phyloP scores from a whole-genome alignment of 2,329 filamentous ascomycete species.

The Dothistroma pini region DNA sequence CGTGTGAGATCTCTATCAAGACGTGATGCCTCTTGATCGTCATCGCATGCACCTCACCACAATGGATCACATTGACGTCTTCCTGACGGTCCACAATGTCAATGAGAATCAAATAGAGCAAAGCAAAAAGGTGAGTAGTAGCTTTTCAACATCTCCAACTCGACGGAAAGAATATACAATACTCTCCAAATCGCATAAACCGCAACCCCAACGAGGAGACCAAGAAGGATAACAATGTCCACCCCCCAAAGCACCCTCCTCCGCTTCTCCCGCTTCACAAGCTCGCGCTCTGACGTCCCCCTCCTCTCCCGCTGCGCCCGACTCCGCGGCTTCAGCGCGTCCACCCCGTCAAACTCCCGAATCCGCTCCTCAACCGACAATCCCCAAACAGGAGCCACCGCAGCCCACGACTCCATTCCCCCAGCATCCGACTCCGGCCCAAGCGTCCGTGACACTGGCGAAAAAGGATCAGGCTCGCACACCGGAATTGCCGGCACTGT shows the following conservation, averaged over 20 bases:
- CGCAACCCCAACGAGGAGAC: neutral
- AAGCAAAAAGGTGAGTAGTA: neutral
- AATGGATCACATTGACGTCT: neutral
- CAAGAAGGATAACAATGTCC: neutral
- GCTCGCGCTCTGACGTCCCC: neutral
- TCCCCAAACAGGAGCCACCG: neutral
- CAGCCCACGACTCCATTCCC: neutral
- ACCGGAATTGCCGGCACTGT: neutral
- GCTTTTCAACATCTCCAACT: neutral
- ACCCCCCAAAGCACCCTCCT: neutral
- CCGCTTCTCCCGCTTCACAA: slow-evolving; percentile 3
- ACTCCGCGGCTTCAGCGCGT: slow-evolving; percentile 1
- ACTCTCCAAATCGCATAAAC: neutral
- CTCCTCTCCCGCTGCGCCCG: neutral
- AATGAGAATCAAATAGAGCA: neutral
- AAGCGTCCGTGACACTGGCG: neutral
- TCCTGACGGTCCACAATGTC: neutral
- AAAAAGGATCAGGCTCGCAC: neutral
- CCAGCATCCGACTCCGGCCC: neutral
- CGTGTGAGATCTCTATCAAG: neutral
- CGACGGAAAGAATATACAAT: neutral
- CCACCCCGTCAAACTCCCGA: neutral
- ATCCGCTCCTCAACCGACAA: slow-evolving; percentile 1
- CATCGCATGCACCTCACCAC: neutral
- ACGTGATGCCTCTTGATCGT: neutral